Evolutionary conservation across 306 rosid species (phyloP), one percentile per base, ranked within the genome.

Genomic region (Vigna mungo): DNA sequence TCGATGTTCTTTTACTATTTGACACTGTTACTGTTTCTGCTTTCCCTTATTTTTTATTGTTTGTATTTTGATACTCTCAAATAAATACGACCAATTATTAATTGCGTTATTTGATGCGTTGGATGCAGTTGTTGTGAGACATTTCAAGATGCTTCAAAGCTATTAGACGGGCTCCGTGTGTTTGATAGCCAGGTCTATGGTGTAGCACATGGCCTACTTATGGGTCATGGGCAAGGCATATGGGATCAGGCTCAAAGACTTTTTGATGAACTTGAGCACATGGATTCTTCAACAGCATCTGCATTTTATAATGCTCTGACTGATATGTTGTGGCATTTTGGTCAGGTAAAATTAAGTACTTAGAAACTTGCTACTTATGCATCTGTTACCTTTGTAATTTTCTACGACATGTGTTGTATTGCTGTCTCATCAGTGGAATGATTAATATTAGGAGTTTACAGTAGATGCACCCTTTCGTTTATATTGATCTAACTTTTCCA

Each of bases 281-380:
- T 92, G 97, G 98, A 95, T 83, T 82, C 88, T 51, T 85, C 97
- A 68, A 95, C 98, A 13, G 95, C 95, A 4, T 90, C 98, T 65
- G 97, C 97, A 9, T 95, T 95, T 75, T 92, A 89, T 63, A 95
- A 95, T 83, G 97, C 98, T 51, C 90, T 95, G 51, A 92, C 98
- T 11, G 98, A 95, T 78, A 95, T 95, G 98, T 78, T 95, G 14
- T 95, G 97, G 98, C 96, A 95, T 84, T 90, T 88, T 48, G 97
- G 97, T 61, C 98, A 94, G 96, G 97, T 95, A 79, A 85, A 65
- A 49, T 71, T 72, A 62, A 76, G 56, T 55, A 3, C 69, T 48
- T 16, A 62, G 49, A 62, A 32, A 2, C 25, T 20, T 44, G 18
- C 52, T 5, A 51, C 54, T 53, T 46, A 11, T 67, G 30, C 69